Base-by-base conservation (phyloP, 805 yeast species). In the Hanseniaspora clermontiae region DNA sequence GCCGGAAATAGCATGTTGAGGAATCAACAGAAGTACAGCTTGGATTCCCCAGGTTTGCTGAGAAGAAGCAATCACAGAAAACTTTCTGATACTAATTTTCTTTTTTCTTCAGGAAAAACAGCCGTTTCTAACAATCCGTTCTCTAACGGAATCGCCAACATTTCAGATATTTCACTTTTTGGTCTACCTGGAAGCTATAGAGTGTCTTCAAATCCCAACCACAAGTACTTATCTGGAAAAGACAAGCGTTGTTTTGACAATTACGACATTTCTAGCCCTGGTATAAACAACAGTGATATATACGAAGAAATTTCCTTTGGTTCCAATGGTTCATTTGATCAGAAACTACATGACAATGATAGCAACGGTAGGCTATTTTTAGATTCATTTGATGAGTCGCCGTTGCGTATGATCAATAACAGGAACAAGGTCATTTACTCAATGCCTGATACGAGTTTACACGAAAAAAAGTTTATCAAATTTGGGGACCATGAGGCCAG, bases 391-490 rank as follows among this genome's bases (percentile, higher is more conserved):
- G 42, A 38, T 3, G 42, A 38, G 8, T 38, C 42, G 15, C 42
- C 42, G n/a, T 15, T 38, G n/a, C 8, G 17, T 14, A 15, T 27
- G n/a, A n/a, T 24, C 2, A 27, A 14, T 20, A 20, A 43, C 14
- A 7, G 60, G 42, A 56, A 59, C 5, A 68, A 67, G 5, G 59
- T 65, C 37, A 61, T 59, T 39, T 59, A 59, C 9, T 17, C n/a
- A 4, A 8, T 17, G 39, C 36, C 31, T 50, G 14, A 31, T 15
- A n/a, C 31, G 20, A 36, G 4, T 19, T 36, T 42, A 32, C 20
- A 32, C 11, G 2, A 42, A 24, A 32, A 32, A 19, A 17, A 20
- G 42, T 10, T 58, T 5, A 3, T 43, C 4, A 43, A 19, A 7
- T 10, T 10, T 20, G 24, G 24, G n/a, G n/a, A 60, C 45, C 60